A percentile compares a stretch with the other conserved stretches of the same genome.
phyloP scores from a whole-genome alignment of 192 early-diverging fungal species.

The Linnemannia elongata region DNA sequence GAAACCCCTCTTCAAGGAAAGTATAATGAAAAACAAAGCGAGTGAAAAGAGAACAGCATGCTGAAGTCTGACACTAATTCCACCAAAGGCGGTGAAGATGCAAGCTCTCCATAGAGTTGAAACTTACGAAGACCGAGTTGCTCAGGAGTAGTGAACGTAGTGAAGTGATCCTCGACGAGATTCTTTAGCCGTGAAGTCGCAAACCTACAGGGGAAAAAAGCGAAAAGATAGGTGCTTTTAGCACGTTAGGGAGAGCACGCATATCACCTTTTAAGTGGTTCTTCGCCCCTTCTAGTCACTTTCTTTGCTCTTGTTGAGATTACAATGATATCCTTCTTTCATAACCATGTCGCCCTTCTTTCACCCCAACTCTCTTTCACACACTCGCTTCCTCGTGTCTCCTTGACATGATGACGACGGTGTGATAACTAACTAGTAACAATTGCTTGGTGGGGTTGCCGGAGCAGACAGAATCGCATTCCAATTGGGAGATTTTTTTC shows the following conservation, averaged over 20 bases:
- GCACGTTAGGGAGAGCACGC: background rate
- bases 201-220: constrained; percentile 52
- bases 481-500: background rate
- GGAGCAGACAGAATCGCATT: background rate
- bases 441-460: background rate
- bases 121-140: constrained; percentile 69
- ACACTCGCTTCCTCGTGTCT: background rate
- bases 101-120: background rate
- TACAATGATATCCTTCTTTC: background rate
- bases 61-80: background rate
- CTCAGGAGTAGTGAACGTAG: constrained; percentile 63
- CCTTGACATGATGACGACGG: background rate
- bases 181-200: constrained; percentile 68
- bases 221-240: background rate
- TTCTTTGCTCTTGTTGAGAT: background rate
- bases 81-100: background rate
- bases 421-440: background rate
- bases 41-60: too few relatives aligned
- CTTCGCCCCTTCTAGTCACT: background rate
- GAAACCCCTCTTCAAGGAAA: background rate
- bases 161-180: constrained; percentile 72
- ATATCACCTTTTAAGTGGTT: background rate
- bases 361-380: background rate
- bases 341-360: constrained; percentile 3
- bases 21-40: background rate